A percentile compares a stretch with the other conserved stretches of the same genome.
Evolutionary conservation across 2,329 filamentous ascomycete species (phyloP).

Genomic region (Karstenula rhodostoma): DNA sequence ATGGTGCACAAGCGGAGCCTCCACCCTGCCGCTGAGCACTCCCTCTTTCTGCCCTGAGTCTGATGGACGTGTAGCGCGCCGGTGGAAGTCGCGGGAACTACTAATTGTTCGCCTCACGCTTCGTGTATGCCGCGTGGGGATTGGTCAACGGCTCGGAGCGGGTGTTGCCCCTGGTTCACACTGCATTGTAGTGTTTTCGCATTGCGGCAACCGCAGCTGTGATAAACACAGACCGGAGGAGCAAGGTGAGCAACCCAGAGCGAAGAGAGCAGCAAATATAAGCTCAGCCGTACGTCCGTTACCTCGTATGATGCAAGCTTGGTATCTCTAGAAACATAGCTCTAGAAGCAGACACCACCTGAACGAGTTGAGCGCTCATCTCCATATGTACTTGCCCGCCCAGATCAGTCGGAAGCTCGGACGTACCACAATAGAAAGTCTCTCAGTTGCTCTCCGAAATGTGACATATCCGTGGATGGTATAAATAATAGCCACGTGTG

Average conservation of each 20-base stretch:
- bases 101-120: neutral
- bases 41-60: neutral
- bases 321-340: neutral
- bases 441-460: neutral
- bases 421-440: neutral
- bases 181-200: neutral
- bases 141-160: neutral
- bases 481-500: neutral
- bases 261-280: neutral
- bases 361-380: neutral
- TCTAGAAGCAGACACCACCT: neutral
- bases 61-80: neutral
- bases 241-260: neutral
- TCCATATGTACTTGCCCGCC: neutral
- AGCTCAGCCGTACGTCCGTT: neutral
- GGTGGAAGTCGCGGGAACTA: neutral
- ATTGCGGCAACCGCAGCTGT: neutral
- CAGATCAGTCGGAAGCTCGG: neutral
- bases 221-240: neutral
- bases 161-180: neutral
- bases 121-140: neutral
- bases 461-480: neutral
- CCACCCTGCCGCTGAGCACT: neutral
- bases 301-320: neutral
- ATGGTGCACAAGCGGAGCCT: neutral